Evolutionary conservation across 805 yeast genomes (phyloP), one percentile per base, ranked within the genome.

Genomic region (Candida oleophila): DNA sequence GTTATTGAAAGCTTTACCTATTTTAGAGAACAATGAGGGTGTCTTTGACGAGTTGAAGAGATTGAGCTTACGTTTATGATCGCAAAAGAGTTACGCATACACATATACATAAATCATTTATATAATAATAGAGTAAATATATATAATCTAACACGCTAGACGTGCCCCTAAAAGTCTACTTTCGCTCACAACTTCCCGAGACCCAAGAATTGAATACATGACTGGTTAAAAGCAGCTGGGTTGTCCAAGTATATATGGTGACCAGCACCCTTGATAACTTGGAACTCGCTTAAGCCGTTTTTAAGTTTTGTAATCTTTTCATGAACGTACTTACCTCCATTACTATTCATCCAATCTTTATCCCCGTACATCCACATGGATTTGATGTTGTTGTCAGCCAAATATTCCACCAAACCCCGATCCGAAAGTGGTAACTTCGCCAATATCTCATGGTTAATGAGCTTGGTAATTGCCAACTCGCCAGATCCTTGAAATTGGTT

Each of bases 401-500:
- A 49, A 43, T 55, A 62, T 41, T 67, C 67, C 5, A 60, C 61
- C 25, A 69, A 59, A 2, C 72, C 71, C 8, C 75, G 60, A 46
- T 70, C 75, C 45, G 73, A 58, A n/a, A 71, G 53, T 2, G 76
- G 76, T 16, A 71, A 51, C 19, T 56, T 51, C 1, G 76, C 67
- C 28, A 71, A 55, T 20, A 71, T 68, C 47, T 70, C 74, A 49
- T 66, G 73, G 49, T 61, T 69, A 33, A 71, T 65, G 15, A 71
- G 56, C 45, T 66, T 69, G 14, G 75, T 67, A 22, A 71, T 71
- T 32, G 76, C 76, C 48, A 71, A 57, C 47, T 71, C 76, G 1
- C 76, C 76, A 1, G 73, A 66, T 1, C 73, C 71, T 51, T 68
- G 74, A 52, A 53, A 71, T 53, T 71, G 76, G 52, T 70, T 71